Evolutionary conservation across 305 asterid species (phyloP), one percentile per base, ranked within the genome.

Genomic region (Andrographis paniculata): DNA sequence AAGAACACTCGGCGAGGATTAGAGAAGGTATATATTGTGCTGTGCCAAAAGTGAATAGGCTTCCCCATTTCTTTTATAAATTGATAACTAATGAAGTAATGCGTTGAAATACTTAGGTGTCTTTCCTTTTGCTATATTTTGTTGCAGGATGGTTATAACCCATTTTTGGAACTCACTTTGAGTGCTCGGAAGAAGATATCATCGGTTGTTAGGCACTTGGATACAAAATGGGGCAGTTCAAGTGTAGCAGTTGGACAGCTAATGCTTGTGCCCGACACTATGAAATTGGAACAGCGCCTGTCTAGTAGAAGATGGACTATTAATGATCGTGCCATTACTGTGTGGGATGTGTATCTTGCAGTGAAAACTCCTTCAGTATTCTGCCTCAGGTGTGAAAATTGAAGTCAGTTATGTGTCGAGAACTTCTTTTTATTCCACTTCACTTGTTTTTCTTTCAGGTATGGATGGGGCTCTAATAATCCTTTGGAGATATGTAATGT

Each of bases 151-250:
- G 84, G 94, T 48, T 62, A 67, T 74, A 81, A 88, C 68, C 97
- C 97, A 11, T 88, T 77, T 70, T 47, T 84, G 72, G 97, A 88
- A 59, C 95, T 88, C 56, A 71, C 81, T 35, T 30, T 88, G 70
- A 77, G 94, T 60, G 62, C 56, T 65, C 57, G 60, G 65, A 88
- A 88, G 72, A 81, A 65, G 75, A 79, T 88, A 62, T 71, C 94
- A 61, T 88, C 97, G 11, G 86, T 88, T 56, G 64, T 81, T 43
- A 84, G 71, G 64, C 97, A 79, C 74, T 78, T 87, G 42, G 66
- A 77, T 60, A 43, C 79, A 43, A 87, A 87, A 72, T 88, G 94
- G 97, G 73, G 76, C 11, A 42, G 64, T 61, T 77, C 79, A 41
- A 38, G 61, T 48, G 65, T 63, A 55, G 76, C 58, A 19, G 30